These are phyloP conservation scores for Cyclotella sp. DNA, from an alignment of 108 stramenopile genomes.

Conservation along the genomic window DNA sequence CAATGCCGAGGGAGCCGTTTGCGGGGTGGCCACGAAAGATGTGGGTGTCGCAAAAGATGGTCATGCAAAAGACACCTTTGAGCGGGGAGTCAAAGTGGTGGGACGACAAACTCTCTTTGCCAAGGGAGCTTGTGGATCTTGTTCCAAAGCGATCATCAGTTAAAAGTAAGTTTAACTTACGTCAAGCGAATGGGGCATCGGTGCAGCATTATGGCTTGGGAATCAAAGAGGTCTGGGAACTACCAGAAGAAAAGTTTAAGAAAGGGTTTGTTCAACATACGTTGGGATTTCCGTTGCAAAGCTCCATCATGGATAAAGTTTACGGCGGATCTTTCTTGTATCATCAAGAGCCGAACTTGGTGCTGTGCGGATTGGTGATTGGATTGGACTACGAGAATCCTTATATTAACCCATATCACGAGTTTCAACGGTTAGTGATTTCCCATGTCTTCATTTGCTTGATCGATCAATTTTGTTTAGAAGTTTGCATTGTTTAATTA, in stretches of 20 bases:
- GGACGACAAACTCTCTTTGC: slow-evolving; percentile 98
- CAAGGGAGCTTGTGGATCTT: slow-evolving; percentile 97
- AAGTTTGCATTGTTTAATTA: no score
- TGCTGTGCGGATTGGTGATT: slow-evolving; percentile 95
- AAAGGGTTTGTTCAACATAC: slow-evolving; percentile 98
- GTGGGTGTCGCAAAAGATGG: slow-evolving; percentile 97
- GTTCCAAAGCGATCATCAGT: slow-evolving; percentile 95
- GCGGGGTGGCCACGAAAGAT: slow-evolving; percentile 97
- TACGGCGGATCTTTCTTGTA: slow-evolving; percentile 98
- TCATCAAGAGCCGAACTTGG: slow-evolving; percentile 94
- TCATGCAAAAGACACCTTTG: slow-evolving; percentile 89
- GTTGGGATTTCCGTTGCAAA: slow-evolving; percentile 95
- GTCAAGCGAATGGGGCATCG: slow-evolving; percentile 67
- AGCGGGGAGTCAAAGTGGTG: slow-evolving; percentile 94
- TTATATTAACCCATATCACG: slow-evolving; percentile 97
- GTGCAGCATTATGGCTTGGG: slow-evolving; percentile 98
- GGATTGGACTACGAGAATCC: slow-evolving; percentile 99
- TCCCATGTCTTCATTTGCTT: no score
- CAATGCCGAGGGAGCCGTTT: slow-evolving; percentile 60
- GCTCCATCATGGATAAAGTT: slow-evolving; percentile 67
- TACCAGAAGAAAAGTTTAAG: slow-evolving; percentile 90
- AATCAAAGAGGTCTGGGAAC: slow-evolving; percentile 99
- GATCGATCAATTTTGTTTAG: no score
- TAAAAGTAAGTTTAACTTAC: slow-evolving; percentile 87
- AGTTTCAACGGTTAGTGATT: slow-evolving; percentile 89